A percentile compares a stretch with the other conserved stretches of the same genome.
phyloP scores from a whole-genome alignment of 2,329 filamentous ascomycete genomes.

The Geoglossum cookeanum region DNA sequence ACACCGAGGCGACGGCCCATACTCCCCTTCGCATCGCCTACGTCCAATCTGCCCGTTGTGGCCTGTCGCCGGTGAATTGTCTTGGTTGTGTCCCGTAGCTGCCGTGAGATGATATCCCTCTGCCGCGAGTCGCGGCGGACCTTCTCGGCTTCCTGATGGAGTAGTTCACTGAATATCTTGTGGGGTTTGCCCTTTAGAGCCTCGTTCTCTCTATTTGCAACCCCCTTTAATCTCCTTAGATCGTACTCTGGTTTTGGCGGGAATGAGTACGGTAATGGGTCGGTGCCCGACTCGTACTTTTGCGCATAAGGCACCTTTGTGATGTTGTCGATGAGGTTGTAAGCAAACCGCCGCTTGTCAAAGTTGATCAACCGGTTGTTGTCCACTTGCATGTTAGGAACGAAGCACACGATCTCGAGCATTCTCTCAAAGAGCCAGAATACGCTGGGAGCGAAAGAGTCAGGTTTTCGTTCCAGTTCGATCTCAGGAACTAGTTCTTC shows the following conservation, averaged over 20 bases:
- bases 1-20: constrained; percentile 12
- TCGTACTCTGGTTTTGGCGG: constrained; percentile 8
- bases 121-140: constrained; percentile 14
- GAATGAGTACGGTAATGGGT: constrained; percentile 6
- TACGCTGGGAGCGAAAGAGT: constrained; percentile 14
- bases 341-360: constrained; percentile 16
- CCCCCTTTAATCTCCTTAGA: constrained; percentile 11
- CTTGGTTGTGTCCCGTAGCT: constrained; percentile 13
- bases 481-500: constrained; percentile 13
- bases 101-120: constrained; percentile 14
- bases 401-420: constrained; percentile 15
- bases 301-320: constrained; percentile 10
- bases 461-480: constrained; percentile 9
- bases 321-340: constrained; percentile 16
- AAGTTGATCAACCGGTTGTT: constrained; percentile 17
- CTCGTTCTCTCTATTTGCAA: constrained; percentile 13
- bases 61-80: constrained; percentile 12
- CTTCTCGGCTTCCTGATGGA: constrained; percentile 15
- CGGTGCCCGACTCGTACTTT: constrained; percentile 2
- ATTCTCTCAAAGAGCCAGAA: constrained; percentile 15
- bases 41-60: constrained; percentile 11
- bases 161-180: constrained; percentile 13
- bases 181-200: constrained; percentile 10
- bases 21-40: constrained; percentile 12
- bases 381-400: constrained; percentile 17